Conservation (phyloP, 768 basidiomycete genomes). For the Paxillus ammoniavirescens region DNA sequence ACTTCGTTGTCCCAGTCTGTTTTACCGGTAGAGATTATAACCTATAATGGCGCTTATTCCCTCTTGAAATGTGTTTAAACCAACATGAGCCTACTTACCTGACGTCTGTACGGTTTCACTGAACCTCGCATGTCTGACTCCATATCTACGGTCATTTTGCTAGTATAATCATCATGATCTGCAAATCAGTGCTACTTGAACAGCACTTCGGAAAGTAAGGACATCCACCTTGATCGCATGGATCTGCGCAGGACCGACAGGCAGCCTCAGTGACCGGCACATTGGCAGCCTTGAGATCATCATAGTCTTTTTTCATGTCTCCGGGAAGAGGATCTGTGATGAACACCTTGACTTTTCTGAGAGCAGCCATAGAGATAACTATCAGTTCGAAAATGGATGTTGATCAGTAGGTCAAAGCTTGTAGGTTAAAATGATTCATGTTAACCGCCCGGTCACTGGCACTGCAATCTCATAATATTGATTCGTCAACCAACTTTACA, state of each 20-base stretch:
- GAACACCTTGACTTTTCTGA: conserved; percentile 25
- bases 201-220: conserved; percentile 24
- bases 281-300: conserved; percentile 51
- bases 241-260: conserved; percentile 74
- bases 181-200: conserved; percentile 11
- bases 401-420: too few species aligned
- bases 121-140: conserved; percentile 82
- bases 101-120: conserved; percentile 79
- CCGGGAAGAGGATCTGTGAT: conserved; percentile 18
- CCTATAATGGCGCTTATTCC: conserved; percentile 37
- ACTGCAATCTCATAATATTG: too few species aligned
- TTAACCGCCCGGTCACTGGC: too few species aligned
- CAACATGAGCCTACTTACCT: conserved; percentile 44
- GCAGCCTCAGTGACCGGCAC: conserved; percentile 67
- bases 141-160: conserved; percentile 74
- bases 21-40: conserved; percentile 88
- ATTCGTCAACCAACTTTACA: too few species aligned
- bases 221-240: conserved; percentile 65
- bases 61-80: neutral
- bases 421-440: too few species aligned
- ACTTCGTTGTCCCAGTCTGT: conserved; percentile 86
- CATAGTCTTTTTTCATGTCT: conserved; percentile 40
- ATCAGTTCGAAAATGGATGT: neutral
- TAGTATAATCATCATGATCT: conserved; percentile 77
- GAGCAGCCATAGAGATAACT: conserved; percentile 18